Base-by-base conservation (phyloP, 345 rosid genomes). In the Mallotus nudiflorus region DNA sequence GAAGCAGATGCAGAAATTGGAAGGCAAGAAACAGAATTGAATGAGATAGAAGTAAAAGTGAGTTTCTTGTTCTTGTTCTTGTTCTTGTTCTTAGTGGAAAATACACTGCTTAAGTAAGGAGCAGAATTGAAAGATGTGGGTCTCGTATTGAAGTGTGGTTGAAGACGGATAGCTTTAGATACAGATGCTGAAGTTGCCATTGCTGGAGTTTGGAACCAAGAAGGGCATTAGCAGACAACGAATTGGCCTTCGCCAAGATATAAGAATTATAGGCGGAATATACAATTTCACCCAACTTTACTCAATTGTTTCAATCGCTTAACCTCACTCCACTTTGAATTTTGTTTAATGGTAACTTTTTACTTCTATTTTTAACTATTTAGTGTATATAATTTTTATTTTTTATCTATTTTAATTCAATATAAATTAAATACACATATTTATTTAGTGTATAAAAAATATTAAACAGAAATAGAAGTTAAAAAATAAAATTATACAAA, bases 1-100 rank as follows among this genome's bases (percentile, higher is more conserved):
- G 81, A 73, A 13, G 86, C 58, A n/a, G n/a, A n/a, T n/a, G n/a
- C n/a, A 53, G 77, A 55, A 73, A 85, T 76, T 14, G 28, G 54
- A 68, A 20, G 19, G 19, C 31, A 27, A 68, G 49, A 22, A 40
- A 15, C 16, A 67, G 24, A 53, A 9, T 53, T 67, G 12, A 61
- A 67, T 18, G 35, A 52, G 14, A 67, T 45, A 13, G 7, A 39
- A 37, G 29, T 55, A 54, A 35, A 19, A 28, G 25, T 2, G 35
- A 48, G 54, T 27, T 29, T 40, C 52, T 27, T 27, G 19, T n/a
- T 66, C 31, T 49, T n/a, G n/a, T n/a, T n/a, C n/a, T 48, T 18
- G 25, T 24, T 64, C 54, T 49, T n/a, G 25, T 25, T 65, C 56
- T 9, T 13, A 20, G 19, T 15, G 40, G 27, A 31, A 13, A 35